Base-by-base conservation (phyloP, 1,284 basidiomycete genomes). In the Ustilago lituana region DNA sequence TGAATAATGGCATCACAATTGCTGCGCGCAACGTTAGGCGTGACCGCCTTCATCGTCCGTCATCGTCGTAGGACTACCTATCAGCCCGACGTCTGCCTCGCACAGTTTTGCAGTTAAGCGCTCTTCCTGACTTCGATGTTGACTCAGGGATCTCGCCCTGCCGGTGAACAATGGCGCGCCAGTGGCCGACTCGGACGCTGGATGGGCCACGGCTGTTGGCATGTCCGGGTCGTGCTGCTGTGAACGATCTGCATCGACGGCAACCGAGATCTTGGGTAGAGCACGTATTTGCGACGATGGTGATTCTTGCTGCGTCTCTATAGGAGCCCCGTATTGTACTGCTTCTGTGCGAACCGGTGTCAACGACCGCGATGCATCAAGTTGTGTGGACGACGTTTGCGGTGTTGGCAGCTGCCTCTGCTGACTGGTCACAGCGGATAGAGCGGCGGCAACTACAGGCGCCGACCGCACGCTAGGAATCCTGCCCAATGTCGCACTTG, bases 21-120 rank as follows among this genome's bases (percentile, higher is more conserved):
- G 7, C 27, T 7, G 12, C 27, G 27, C 27, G 12, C 6, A 29
- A 7, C 7, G 15, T 24, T 15, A 39, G 8, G 19, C 19, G 22
- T 24, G 8, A 6, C 20, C 22, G 23, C 20, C 53, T 10, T 60
- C 61, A 35, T 68, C 59, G 15, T 62, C 65, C 20, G 46, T 59
- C 4, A 51, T 45, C 15, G 51, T 58, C 8, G 62, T 73, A 8
- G 71, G 71, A 33, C 62, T 66, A n/a, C 71, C 71, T 11, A 73
- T 49, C 38, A 73, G 38, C 9, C 71, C 71, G 32, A 73, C 51
- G 36, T 73, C 71, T 1, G 71, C 71, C 39, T 73, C 71, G n/a
- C 71, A 55, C 62, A 73, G 48, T 48, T 52, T 70, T 12, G 66
- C 71, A 22, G 62, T 58, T 14, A 73, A 33, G 4, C 59, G 49